Percentiles rank a stretch among this genome's conserved stretches.
Evolutionary conservation across 768 basidiomycete species (phyloP).

Genomic region (Boletellus emodensis): DNA sequence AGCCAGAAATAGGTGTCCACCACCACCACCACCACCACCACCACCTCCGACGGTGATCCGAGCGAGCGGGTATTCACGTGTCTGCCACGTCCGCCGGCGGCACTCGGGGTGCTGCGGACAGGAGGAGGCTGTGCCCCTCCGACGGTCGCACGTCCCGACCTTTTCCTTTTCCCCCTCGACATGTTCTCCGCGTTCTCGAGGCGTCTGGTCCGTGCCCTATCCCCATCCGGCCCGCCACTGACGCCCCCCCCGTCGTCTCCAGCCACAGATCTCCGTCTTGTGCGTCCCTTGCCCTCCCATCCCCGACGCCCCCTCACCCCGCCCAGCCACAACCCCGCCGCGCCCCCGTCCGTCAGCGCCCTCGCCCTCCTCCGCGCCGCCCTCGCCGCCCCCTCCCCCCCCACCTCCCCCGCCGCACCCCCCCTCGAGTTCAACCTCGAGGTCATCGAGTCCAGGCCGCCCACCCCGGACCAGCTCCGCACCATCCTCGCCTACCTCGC

Average conservation of each 20-base stretch:
- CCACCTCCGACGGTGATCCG: too few relatives aligned
- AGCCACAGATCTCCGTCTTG: conserved; percentile 69
- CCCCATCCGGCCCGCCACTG: background rate
- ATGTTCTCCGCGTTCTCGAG: conserved; percentile 40
- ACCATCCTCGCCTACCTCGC: conserved; percentile 61
- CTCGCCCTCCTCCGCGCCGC: conserved; percentile 57
- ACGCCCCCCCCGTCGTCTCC: too few relatives aligned
- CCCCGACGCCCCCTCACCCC: conserved; percentile 8
- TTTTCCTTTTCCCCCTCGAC: too few relatives aligned
- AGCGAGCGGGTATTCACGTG: too few relatives aligned
- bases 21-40: too few relatives aligned
- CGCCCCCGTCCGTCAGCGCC: conserved; percentile 61
- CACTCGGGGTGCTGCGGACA: too few relatives aligned
- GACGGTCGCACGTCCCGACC: too few relatives aligned
- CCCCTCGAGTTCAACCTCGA: conserved; percentile 71
- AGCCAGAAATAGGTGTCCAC: too few relatives aligned
- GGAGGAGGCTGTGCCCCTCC: too few relatives aligned
- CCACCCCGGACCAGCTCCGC: conserved; percentile 63
- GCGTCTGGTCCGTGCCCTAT: conserved; percentile 26
- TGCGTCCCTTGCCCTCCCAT: conserved; percentile 29
- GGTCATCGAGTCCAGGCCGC: conserved; percentile 59
- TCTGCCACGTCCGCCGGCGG: too few relatives aligned
- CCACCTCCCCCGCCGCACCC: conserved; percentile 37
- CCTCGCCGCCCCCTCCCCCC: conserved; percentile 59
- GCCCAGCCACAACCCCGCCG: conserved; percentile 59